A percentile compares a stretch with the other conserved stretches of the same genome.
Evolutionary conservation across 2,329 filamentous ascomycete species (phyloP).

Genomic region (Colletotrichum cordylinicola): DNA sequence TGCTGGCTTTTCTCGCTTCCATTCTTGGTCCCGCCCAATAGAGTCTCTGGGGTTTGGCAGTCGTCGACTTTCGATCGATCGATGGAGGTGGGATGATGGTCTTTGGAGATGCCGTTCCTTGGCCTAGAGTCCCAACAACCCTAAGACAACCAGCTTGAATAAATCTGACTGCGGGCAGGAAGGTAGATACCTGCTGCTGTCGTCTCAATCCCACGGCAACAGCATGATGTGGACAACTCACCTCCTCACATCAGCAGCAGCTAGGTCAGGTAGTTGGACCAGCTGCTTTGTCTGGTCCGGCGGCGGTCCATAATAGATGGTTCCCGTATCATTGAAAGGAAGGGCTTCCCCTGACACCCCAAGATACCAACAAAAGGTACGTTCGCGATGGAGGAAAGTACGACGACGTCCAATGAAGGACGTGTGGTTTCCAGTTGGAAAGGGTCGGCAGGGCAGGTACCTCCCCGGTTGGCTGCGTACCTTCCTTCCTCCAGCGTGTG

Average conservation of each 20-base stretch:
- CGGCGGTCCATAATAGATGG: background rate
- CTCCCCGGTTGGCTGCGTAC: background rate
- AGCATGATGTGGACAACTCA: background rate
- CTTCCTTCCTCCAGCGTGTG: background rate
- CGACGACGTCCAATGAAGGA: background rate
- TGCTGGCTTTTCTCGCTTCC: background rate
- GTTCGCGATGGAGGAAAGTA: background rate
- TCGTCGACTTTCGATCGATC: constrained; percentile 12
- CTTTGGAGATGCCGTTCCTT: background rate
- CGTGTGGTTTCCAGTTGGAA: background rate
- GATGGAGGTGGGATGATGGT: constrained; percentile 6
- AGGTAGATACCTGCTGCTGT: background rate
- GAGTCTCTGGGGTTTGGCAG: background rate
- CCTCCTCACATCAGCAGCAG: background rate
- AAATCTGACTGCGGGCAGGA: background rate
- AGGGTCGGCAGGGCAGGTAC: background rate
- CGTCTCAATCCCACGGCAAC: background rate
- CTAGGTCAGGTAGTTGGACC: background rate
- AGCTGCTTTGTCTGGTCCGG: background rate
- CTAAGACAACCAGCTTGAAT: background rate
- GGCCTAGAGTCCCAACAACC: background rate
- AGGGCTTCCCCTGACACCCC: constrained; percentile 6
- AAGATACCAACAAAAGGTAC: background rate
- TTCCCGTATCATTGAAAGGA: background rate
- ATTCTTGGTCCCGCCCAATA: background rate